phyloP scores from a whole-genome alignment of 306 rosid genomes.

The Trifolium subterraneum region DNA sequence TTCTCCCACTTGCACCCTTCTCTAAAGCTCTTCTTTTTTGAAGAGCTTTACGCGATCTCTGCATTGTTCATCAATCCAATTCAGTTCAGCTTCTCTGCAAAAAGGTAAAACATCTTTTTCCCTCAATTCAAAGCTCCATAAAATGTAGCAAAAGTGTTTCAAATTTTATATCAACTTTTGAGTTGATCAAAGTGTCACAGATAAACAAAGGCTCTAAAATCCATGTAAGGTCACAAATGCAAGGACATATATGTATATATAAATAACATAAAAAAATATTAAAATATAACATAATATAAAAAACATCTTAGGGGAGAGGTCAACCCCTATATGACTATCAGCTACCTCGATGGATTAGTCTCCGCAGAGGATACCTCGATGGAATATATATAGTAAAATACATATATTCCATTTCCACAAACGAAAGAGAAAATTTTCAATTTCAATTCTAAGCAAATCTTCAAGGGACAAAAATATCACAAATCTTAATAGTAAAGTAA shows the following conservation, averaged over 20 bases:
- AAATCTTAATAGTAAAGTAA: conserved; percentile 56
- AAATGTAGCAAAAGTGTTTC: conserved; percentile 5
- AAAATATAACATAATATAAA: too few species aligned
- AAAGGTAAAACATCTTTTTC: conserved; percentile 36
- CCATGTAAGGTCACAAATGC: conserved; percentile 35
- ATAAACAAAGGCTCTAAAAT: conserved; percentile 34
- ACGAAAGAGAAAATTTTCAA: conserved; percentile 34
- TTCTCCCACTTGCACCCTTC: conserved; percentile 56
- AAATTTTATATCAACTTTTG: conserved; percentile 27
- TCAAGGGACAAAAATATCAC: conserved; percentile 6
- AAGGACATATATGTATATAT: not conserved
- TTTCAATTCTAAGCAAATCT: conserved; percentile 44
- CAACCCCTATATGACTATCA: not conserved
- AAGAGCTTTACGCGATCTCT: conserved; percentile 84
- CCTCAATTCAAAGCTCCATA: conserved; percentile 31
- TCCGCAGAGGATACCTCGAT: not conserved
- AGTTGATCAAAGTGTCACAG: conserved; percentile 38
- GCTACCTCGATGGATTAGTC: not conserved
- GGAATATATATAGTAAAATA: too few species aligned
- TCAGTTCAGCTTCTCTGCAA: conserved; percentile 50
- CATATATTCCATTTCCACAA: conserved; percentile 24
- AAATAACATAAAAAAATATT: not conserved
- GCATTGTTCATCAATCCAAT: conserved; percentile 81
- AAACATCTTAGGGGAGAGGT: not conserved
- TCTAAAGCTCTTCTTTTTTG: conserved; percentile 67